Evolutionary conservation across 1,139 yeast species (phyloP).

Genomic region (Pichia sp.): DNA sequence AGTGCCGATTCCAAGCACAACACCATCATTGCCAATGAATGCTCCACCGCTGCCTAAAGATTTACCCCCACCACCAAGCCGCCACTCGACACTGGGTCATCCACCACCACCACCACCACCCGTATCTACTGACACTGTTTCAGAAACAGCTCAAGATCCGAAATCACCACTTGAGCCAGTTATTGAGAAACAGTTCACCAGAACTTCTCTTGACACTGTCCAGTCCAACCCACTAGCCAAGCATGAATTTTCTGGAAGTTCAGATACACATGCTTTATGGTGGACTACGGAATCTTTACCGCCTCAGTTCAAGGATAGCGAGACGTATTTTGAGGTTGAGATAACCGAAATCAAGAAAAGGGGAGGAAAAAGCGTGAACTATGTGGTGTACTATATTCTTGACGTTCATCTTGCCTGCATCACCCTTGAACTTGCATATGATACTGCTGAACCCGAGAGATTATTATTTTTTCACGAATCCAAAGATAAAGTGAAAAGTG

Average conservation of each 20-base stretch:
- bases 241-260: conserved; percentile 6
- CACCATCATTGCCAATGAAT: conserved; percentile 11
- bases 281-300: conserved; percentile 62
- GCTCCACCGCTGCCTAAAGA: conserved; percentile 9
- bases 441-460: conserved; percentile 45
- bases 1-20: conserved; percentile 8
- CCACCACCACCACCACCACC: conserved; percentile 7
- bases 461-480: conserved; percentile 42
- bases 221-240: conserved; percentile 10
- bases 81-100: conserved; percentile 3
- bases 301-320: conserved; percentile 36
- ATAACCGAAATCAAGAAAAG: conserved; percentile 48
- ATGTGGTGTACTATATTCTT: conserved; percentile 64
- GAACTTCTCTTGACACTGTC: conserved; percentile 5
- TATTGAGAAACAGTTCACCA: conserved; percentile 15
- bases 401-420: conserved; percentile 70
- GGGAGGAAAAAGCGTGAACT: conserved; percentile 40
- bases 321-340: conserved; percentile 60
- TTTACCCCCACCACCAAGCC: neutral
- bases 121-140: conserved; percentile 14
- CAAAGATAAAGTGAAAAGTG: conserved; percentile 34
- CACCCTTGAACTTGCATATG: conserved; percentile 46
- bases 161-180: conserved; percentile 14
- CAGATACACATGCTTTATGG: too few species aligned
- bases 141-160: neutral